phyloP scores from a whole-genome alignment of 352 stramenopile species.

The Phytopythium ostracodes region DNA sequence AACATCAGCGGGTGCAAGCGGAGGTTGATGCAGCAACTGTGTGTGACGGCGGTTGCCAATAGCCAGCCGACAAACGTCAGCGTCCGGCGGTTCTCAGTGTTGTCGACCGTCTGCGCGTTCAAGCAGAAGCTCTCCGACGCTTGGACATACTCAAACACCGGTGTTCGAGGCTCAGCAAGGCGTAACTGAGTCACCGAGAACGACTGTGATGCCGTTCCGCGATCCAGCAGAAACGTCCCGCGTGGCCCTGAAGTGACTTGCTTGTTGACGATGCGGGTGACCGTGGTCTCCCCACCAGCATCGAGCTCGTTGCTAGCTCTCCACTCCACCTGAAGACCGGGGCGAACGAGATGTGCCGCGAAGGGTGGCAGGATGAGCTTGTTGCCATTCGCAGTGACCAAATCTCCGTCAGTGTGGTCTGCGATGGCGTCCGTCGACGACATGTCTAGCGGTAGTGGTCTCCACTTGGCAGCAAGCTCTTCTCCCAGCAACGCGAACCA shows the following conservation, averaged over 20 bases:
- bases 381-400: constrained; percentile 43
- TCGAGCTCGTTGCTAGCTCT: constrained; percentile 1
- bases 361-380: constrained; percentile 30
- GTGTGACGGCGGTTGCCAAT: constrained; percentile 44
- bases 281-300: constrained; percentile 14
- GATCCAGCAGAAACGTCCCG: constrained; percentile 46
- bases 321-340: constrained; percentile 39
- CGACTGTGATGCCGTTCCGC: constrained; percentile 25
- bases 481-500: constrained; percentile 51
- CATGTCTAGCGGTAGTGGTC: constrained; percentile 15
- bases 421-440: constrained; percentile 5
- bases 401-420: constrained; percentile 11
- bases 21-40: constrained; percentile 36
- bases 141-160: constrained; percentile 55
- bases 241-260: constrained; percentile 10
- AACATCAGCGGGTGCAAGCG: constrained; percentile 50
- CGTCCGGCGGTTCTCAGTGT: constrained; percentile 23
- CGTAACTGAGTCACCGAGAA: constrained; percentile 36
- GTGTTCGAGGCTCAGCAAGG: constrained; percentile 31
- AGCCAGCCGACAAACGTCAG: constrained; percentile 61
- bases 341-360: constrained; percentile 12
- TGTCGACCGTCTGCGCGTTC: constrained; percentile 38
- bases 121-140: constrained; percentile 60
- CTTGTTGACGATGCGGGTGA: constrained; percentile 49
- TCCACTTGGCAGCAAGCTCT: constrained; percentile 46